A percentile compares a stretch with the other conserved stretches of the same genome.
Conservation (phyloP, 2,329 filamentous ascomycete species). For the Podosphaera aphanis region DNA sequence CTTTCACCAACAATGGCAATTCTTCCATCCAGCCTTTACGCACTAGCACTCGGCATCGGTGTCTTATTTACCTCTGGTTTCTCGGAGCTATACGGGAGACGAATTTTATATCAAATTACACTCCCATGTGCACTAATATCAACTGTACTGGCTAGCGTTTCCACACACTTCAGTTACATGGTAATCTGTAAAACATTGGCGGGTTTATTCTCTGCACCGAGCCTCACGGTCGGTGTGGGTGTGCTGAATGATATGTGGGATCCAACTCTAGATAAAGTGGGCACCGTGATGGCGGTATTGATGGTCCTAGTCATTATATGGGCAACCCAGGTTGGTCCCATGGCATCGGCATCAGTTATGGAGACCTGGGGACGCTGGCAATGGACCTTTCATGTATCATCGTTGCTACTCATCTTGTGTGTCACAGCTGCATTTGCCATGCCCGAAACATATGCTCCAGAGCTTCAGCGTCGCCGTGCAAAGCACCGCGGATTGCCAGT, state of each 20-base stretch:
- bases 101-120: conserved; percentile 3
- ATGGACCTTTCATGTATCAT: conserved; percentile 3
- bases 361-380: conserved; percentile 1
- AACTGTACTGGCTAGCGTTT: conserved; percentile 2
- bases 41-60: conserved; percentile 2
- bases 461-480: conserved; percentile 1
- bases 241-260: conserved; percentile 5
- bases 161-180: conserved; percentile 1
- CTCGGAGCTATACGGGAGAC: conserved; percentile 3
- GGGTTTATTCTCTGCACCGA: conserved; percentile 3
- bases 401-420: conserved; percentile 2
- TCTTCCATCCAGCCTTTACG: conserved; percentile 3
- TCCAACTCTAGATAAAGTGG: conserved; percentile 3
- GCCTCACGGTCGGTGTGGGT: conserved; percentile 4
- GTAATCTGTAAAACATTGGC: conserved; percentile 1
- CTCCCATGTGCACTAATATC: conserved; percentile 2
- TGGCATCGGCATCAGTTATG: conserved; percentile 1
- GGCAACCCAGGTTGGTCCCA: conserved; percentile 4
- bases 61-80: conserved; percentile 2
- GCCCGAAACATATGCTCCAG: conserved; percentile 4
- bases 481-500: neutral
- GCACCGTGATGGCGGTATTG: conserved; percentile 3
- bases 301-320: conserved; percentile 2
- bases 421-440: conserved; percentile 1
- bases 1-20: conserved; percentile 2